phyloP scores from a whole-genome alignment of 306 rosid species.

The Oxytropis ochrocephala region DNA sequence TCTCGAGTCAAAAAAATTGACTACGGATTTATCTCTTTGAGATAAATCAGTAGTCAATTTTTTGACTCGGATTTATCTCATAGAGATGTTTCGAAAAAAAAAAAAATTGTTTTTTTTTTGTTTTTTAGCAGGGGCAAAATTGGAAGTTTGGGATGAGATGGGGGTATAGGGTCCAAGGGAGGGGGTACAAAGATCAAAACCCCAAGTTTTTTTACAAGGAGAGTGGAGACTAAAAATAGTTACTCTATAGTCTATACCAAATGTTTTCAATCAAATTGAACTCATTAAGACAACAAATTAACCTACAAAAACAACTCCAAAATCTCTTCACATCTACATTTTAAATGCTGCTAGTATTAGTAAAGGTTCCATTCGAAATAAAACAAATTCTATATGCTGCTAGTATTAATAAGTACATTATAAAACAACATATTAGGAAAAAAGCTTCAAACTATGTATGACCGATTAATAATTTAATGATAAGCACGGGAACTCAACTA shows the following conservation, averaged over 20 bases:
- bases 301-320: constrained; percentile 1
- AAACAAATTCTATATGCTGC: not conserved
- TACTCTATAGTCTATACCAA: not conserved
- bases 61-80: no score
- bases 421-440: not conserved
- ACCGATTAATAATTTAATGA: not conserved
- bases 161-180: no score
- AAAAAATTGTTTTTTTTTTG: no score
- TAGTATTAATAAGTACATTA: not conserved
- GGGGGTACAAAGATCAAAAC: no score
- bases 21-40: no score
- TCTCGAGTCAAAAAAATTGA: no score
- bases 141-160: no score
- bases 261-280: not conserved
- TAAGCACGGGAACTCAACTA: not conserved
- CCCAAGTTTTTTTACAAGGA: no score
- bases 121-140: no score
- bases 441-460: not conserved
- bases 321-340: not conserved
- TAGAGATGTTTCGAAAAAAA: no score
- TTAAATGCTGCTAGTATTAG: not conserved
- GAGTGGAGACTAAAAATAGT: not conserved
- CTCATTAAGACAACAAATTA: not conserved
- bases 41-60: no score
- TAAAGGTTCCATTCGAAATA: not conserved